phyloP scores from a whole-genome alignment of 345 rosid species.

The Arabidopsis suecica region DNA sequence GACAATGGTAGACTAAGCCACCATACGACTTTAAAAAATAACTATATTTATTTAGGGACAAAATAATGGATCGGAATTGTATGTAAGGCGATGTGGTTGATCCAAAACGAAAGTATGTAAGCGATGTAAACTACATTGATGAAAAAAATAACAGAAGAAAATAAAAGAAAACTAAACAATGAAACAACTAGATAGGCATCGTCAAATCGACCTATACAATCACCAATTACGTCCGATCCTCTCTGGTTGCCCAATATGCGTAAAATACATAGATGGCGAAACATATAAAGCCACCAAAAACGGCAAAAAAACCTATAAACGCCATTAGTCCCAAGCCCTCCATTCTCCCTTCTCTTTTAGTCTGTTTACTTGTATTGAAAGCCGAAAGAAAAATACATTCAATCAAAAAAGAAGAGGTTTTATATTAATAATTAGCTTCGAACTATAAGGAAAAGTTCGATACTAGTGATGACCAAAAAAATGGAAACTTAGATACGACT shows the following conservation, averaged over 20 bases:
- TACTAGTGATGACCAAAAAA: not conserved
- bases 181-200: not conserved
- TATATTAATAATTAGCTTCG: not conserved
- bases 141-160: not conserved
- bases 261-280: not conserved
- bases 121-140: not conserved
- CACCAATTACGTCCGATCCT: not conserved
- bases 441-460: conserved; percentile 8
- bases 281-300: not conserved
- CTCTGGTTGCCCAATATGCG: not conserved
- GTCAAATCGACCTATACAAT: not conserved
- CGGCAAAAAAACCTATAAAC: not conserved
- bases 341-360: conserved; percentile 7
- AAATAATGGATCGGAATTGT: not conserved
- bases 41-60: not conserved
- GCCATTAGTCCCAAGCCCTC: not conserved
- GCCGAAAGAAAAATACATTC: not conserved
- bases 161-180: not conserved
- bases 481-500: not conserved
- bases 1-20: not conserved
- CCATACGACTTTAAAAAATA: not conserved
- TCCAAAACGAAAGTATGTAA: not conserved
- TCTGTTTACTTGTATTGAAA: not conserved
- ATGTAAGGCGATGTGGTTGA: not conserved
- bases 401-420: not conserved